These are phyloP conservation scores for Scutellaria minor DNA, from an alignment of 257 asterid genomes.

Conservation along the genomic window DNA sequence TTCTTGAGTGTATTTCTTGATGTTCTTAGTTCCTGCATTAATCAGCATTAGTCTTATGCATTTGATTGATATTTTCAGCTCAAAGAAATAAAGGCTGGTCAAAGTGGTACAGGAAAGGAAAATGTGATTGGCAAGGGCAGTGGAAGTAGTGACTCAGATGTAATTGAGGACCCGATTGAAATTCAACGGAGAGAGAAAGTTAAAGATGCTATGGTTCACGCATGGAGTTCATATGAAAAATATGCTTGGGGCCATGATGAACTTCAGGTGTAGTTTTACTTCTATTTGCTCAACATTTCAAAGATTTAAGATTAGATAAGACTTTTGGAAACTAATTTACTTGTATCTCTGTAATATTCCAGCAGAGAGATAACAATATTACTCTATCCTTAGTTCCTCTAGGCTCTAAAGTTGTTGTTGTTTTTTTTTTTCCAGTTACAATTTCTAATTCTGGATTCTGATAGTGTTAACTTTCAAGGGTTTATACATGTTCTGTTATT, in stretches of 20 bases:
- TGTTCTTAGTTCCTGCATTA: conserved; percentile 2
- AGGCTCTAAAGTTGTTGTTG: not conserved
- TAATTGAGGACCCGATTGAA: conserved; percentile 63
- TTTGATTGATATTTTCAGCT: conserved; percentile 55
- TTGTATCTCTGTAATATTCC: not conserved
- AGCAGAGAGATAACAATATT: not conserved
- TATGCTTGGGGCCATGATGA: conserved; percentile 99
- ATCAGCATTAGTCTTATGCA: conserved; percentile 16
- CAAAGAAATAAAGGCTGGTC: conserved; percentile 61
- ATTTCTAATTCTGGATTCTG: conserved; percentile 12
- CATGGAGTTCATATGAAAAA: conserved; percentile 96
- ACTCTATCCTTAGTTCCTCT: not conserved
- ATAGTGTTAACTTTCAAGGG: conserved; percentile 26
- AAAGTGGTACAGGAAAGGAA: conserved; percentile 40
- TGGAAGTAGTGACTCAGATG: conserved; percentile 38
- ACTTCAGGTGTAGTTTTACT: conserved; percentile 69
- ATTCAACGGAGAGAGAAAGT: conserved; percentile 78
- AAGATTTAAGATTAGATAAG: conserved; percentile 1
- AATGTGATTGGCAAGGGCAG: conserved; percentile 33
- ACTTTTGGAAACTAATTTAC: not conserved
- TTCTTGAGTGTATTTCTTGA: conserved; percentile 8
- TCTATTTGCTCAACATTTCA: conserved; percentile 8
- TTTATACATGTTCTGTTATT: conserved; percentile 19
- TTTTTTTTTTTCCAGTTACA: conserved; percentile 18
- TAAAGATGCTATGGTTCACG: conserved; percentile 95